Conservation (phyloP, 768 basidiomycete genomes). For the Sistotremastrum niveocremeum region DNA sequence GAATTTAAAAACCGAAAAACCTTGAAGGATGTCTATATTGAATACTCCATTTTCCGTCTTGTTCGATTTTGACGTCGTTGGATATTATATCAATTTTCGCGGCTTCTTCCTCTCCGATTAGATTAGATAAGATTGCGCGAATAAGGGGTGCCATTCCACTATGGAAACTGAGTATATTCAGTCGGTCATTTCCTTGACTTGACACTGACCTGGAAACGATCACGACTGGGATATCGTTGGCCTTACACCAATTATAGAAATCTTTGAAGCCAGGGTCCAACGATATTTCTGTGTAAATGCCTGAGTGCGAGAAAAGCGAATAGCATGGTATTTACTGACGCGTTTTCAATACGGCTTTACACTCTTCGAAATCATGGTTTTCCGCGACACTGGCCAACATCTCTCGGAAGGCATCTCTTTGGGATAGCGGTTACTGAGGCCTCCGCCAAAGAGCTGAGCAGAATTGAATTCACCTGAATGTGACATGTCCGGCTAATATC, state of each 20-base stretch:
- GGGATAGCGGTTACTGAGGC: not conserved
- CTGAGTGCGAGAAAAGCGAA: slow-evolving; percentile 1
- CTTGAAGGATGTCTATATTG: slow-evolving; percentile 81
- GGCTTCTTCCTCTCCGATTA: slow-evolving; percentile 61
- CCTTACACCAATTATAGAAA: slow-evolving; percentile 78
- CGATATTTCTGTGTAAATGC: slow-evolving; percentile 47
- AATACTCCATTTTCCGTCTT: slow-evolving; percentile 67
- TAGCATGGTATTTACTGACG: slow-evolving; percentile 30
- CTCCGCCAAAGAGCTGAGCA: not conserved
- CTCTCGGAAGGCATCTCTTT: slow-evolving; percentile 73
- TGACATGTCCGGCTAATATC: slow-evolving; percentile 49
- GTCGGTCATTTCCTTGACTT: not conserved
- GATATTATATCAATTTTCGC: slow-evolving; percentile 80
- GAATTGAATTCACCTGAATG: slow-evolving; percentile 42
- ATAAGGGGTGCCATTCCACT: slow-evolving; percentile 94
- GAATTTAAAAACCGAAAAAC: slow-evolving; percentile 20
- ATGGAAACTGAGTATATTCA: not conserved
- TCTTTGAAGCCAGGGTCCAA: slow-evolving; percentile 82
- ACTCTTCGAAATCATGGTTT: slow-evolving; percentile 74
- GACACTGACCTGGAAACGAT: slow-evolving; percentile 73
- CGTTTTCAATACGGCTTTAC: slow-evolving; percentile 58
- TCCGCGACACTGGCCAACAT: slow-evolving; percentile 77
- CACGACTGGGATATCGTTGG: slow-evolving; percentile 70
- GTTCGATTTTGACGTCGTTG: slow-evolving; percentile 65
- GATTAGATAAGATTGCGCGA: slow-evolving; percentile 74